These are phyloP conservation scores for Calonectria multiphialidica DNA, from an alignment of 2,329 filamentous ascomycete genomes.

Conservation along the genomic window DNA sequence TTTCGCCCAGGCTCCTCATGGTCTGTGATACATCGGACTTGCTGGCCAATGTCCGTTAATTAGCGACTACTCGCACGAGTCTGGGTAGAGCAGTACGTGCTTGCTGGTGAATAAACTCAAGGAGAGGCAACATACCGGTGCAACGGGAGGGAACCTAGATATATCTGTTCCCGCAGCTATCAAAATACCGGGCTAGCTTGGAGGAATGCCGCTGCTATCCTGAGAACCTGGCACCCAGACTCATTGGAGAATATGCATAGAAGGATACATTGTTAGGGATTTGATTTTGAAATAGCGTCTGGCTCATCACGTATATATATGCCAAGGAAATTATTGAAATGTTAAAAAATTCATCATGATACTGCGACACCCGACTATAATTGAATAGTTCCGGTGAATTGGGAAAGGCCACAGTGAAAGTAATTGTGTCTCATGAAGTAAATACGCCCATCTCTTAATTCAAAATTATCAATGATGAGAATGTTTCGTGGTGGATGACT, in stretches of 20 bases:
- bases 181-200: not conserved
- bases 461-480: too few relatives aligned
- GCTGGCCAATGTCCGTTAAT: not conserved
- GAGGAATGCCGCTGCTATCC: not conserved
- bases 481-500: too few relatives aligned
- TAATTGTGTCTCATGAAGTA: too few relatives aligned
- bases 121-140: not conserved
- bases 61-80: not conserved
- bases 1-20: conserved; percentile 18
- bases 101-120: not conserved
- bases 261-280: not conserved
- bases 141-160: not conserved
- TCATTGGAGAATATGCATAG: not conserved
- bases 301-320: not conserved
- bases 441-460: too few relatives aligned
- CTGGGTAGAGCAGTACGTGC: not conserved
- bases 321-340: not conserved
- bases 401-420: too few relatives aligned
- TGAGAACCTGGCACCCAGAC: not conserved
- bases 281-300: conserved; percentile 1
- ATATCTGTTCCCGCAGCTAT: not conserved
- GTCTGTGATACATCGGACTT: not conserved
- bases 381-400: too few relatives aligned
- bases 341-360: too few relatives aligned
- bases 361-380: too few relatives aligned